These are phyloP conservation scores for Fraxinus dipetala DNA, from an alignment of 305 asterid genomes.

Conservation along the genomic window DNA sequence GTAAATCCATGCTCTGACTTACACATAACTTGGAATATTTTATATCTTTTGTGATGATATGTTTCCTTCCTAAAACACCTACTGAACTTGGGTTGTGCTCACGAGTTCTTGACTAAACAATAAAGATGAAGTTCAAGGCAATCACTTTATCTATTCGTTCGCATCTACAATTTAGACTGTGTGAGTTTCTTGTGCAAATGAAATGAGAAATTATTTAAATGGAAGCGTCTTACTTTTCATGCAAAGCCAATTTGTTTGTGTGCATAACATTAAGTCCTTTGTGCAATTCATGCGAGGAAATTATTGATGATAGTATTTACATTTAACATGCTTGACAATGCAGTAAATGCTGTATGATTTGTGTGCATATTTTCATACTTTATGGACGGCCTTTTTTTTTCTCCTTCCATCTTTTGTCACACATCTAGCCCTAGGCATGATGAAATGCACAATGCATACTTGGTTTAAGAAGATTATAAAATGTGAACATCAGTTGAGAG, in stretches of 20 bases:
- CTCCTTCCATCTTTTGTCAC: not conserved
- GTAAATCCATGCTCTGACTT: not conserved
- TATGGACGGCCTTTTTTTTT: not conserved
- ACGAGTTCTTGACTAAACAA: not conserved
- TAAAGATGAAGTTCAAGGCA: not conserved
- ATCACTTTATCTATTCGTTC: not conserved
- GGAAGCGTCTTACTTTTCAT: not conserved
- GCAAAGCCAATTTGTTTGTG: not conserved
- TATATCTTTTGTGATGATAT: not conserved
- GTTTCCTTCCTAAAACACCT: not conserved
- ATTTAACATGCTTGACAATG: not conserved
- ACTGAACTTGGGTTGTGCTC: not conserved
- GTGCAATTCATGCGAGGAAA: not conserved
- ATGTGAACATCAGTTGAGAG: not conserved
- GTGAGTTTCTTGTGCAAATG: not conserved
- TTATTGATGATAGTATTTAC: not conserved
- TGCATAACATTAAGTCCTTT: not conserved
- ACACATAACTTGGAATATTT: not conserved
- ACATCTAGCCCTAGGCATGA: not conserved
- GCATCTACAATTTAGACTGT: not conserved
- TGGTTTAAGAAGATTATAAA: not conserved
- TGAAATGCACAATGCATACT: not conserved
- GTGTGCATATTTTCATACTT: not conserved
- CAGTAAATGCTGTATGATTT: not conserved
- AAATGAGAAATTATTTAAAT: not conserved